These are phyloP conservation scores for Dryas integrifolia DNA, from an alignment of 331 rosid species.

Conservation along the genomic window DNA sequence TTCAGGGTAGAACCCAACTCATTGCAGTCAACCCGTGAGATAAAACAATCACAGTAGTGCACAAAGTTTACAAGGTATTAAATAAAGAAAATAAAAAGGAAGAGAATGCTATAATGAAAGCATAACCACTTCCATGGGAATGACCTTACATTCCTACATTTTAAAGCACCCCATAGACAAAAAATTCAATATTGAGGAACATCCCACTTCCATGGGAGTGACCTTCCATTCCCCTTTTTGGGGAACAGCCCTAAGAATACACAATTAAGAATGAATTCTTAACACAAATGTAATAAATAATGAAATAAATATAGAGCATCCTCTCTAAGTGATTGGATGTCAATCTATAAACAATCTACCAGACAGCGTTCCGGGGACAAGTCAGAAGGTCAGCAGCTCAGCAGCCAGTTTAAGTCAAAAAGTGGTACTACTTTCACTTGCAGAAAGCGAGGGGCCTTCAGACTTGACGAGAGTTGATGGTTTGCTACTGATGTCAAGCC, in stretches of 20 bases:
- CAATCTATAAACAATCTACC: conserved; percentile 67
- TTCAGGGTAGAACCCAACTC: conserved; percentile 5
- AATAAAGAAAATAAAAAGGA: conserved; percentile 42
- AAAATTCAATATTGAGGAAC: conserved; percentile 30
- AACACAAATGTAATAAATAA: conserved; percentile 42
- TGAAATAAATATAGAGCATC: conserved; percentile 35
- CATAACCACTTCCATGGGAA: conserved; percentile 45
- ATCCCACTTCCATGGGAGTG: too few relatives aligned
- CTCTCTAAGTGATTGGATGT: conserved; percentile 55
- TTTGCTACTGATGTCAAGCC: conserved; percentile 80
- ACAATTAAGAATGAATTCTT: conserved; percentile 47
- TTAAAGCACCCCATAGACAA: conserved; percentile 43
- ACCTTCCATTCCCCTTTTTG: conserved; percentile 29
- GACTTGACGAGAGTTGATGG: conserved; percentile 67
- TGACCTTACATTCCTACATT: conserved; percentile 58
- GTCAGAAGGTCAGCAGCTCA: conserved; percentile 68
- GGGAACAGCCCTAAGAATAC: conserved; percentile 63
- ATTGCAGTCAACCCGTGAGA: conserved; percentile 23
- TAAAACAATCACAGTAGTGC: conserved; percentile 35
- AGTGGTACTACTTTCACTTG: conserved; percentile 83
- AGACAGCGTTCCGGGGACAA: conserved; percentile 44
- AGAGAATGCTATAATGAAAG: conserved; percentile 17
- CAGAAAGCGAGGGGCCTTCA: conserved; percentile 81
- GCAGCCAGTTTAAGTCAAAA: conserved; percentile 51
- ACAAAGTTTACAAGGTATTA: conserved; percentile 43